Conservation (phyloP, 805 yeast genomes). For the Candida ulmi region DNA sequence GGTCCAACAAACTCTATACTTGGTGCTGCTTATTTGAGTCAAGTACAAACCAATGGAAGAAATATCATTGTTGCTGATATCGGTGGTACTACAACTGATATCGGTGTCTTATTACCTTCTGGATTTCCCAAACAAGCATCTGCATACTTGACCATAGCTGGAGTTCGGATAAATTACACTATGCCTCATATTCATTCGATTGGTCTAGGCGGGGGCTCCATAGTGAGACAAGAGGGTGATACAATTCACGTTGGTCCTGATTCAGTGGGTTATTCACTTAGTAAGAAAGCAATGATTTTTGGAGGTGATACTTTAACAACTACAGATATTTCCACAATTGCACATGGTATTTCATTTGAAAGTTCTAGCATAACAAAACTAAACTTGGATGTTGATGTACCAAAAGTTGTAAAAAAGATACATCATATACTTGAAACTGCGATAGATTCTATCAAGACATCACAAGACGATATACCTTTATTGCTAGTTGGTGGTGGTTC, state of each 20-base stretch:
- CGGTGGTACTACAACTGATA: conserved; percentile 48
- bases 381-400: neutral
- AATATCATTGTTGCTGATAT: conserved; percentile 38
- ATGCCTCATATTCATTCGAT: conserved; percentile 47
- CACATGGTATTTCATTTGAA: conserved; percentile 9
- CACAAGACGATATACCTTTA: conserved; percentile 37
- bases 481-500: conserved; percentile 47
- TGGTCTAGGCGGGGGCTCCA: conserved; percentile 47
- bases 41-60: conserved; percentile 18
- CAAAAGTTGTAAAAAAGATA: neutral
- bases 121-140: conserved; percentile 45
- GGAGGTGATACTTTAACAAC: conserved; percentile 38
- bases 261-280: conserved; percentile 36
- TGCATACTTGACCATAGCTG: conserved; percentile 37
- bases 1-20: conserved; percentile 46
- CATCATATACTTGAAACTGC: conserved; percentile 28
- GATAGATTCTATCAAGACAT: conserved; percentile 40
- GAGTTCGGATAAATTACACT: conserved; percentile 43
- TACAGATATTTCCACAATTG: conserved; percentile 30
- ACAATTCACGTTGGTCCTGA: conserved; percentile 39
- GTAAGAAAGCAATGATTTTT: conserved; percentile 30
- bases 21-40: conserved; percentile 40
- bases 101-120: conserved; percentile 37
- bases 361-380: neutral
- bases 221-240: conserved; percentile 28